A percentile compares a stretch with the other conserved stretches of the same genome.
Evolutionary conservation across 2,329 filamentous ascomycete species (phyloP).

Genomic region (Tothia fuscella): DNA sequence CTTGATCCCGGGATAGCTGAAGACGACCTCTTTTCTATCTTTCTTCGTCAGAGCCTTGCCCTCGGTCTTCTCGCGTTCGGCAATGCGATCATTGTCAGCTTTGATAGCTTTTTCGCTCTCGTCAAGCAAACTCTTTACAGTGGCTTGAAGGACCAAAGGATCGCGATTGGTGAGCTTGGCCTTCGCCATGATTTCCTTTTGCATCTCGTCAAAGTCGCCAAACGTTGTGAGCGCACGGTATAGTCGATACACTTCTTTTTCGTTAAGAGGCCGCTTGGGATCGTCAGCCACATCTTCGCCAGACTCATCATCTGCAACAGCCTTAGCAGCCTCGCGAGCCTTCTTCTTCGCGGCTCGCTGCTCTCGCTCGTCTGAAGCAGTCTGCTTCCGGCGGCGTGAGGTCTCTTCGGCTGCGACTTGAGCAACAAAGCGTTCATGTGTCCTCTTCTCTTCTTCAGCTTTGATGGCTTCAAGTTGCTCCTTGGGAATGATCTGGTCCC

Average conservation of each 20-base stretch:
- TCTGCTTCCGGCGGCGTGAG: slow-evolving; percentile 50
- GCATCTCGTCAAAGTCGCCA: slow-evolving; percentile 76
- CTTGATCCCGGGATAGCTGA: slow-evolving; percentile 87
- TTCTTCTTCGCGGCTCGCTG: slow-evolving; percentile 59
- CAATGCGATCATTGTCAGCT: slow-evolving; percentile 48
- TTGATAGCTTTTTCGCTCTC: slow-evolving; percentile 58
- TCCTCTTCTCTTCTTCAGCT: slow-evolving; percentile 73
- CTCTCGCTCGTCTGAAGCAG: slow-evolving; percentile 50
- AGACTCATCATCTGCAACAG: slow-evolving; percentile 44
- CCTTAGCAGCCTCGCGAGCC: slow-evolving; percentile 53
- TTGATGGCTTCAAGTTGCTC: slow-evolving; percentile 85
- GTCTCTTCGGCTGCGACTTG: slow-evolving; percentile 45
- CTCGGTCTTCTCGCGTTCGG: slow-evolving; percentile 53
- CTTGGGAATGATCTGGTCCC: slow-evolving; percentile 97
- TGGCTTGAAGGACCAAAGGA: slow-evolving; percentile 60
- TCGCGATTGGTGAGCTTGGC: slow-evolving; percentile 77
- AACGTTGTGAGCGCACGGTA: slow-evolving; percentile 85
- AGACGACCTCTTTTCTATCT: slow-evolving; percentile 91
- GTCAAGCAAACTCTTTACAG: slow-evolving; percentile 68
- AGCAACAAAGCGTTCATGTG: slow-evolving; percentile 67
- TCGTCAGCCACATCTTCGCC: slow-evolving; percentile 45
- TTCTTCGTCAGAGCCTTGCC: slow-evolving; percentile 88
- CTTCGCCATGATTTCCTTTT: slow-evolving; percentile 70
- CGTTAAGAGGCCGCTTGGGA: slow-evolving; percentile 77
- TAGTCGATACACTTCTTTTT: slow-evolving; percentile 87